These are phyloP conservation scores for Carpinus viminea DNA, from an alignment of 306 rosid genomes.

Conservation along the genomic window DNA sequence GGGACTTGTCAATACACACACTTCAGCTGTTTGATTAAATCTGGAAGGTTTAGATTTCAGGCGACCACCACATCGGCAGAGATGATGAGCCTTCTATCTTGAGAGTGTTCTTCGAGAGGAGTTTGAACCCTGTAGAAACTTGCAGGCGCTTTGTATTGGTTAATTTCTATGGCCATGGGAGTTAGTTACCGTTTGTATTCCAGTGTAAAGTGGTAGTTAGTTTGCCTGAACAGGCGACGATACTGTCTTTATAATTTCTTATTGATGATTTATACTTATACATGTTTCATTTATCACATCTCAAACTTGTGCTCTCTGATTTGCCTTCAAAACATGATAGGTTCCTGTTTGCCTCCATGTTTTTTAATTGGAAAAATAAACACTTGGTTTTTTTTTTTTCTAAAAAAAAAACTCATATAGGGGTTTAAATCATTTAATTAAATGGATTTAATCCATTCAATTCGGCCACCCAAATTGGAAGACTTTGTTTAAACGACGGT, in stretches of 20 bases:
- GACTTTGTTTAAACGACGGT: no score
- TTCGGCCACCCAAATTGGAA: no score
- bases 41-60: slow-evolving; percentile 29
- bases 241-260: slow-evolving; percentile 4
- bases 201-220: slow-evolving; percentile 64
- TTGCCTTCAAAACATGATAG: neutral
- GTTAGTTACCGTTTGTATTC: slow-evolving; percentile 15
- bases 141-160: slow-evolving; percentile 30
- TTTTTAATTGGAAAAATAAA: no score
- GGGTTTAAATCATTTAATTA: no score
- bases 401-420: no score
- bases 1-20: slow-evolving; percentile 22
- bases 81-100: slow-evolving; percentile 26
- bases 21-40: slow-evolving; percentile 26
- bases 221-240: slow-evolving; percentile 37
- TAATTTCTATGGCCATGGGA: slow-evolving; percentile 33
- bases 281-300: slow-evolving; percentile 8
- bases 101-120: slow-evolving; percentile 38
- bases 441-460: no score
- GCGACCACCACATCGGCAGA: slow-evolving; percentile 27
- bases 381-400: no score
- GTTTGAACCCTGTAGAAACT: slow-evolving; percentile 34
- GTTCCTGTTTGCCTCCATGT: no score
- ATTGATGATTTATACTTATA: slow-evolving; percentile 1
- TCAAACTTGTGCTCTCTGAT: neutral